Base-by-base conservation (phyloP, 441 rosid genomes). In the Gossypium aridum region DNA sequence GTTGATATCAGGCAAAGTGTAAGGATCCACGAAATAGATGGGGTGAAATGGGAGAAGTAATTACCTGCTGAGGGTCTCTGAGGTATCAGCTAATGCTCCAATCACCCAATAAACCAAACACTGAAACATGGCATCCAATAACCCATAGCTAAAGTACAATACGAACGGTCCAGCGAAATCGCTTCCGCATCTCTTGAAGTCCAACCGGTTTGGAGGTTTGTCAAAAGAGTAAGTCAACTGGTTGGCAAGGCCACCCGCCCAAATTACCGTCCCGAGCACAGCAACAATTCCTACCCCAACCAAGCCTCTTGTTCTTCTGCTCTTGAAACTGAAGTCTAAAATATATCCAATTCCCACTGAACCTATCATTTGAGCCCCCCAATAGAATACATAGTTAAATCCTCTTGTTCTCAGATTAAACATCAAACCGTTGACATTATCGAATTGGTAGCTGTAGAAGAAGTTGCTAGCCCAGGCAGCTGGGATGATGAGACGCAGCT, bases 401-500 rank as follows among this genome's bases (percentile, higher is more conserved):
- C 92, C 92, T 56, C 92, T 83, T 8, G 94, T 87, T 79, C 92
- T 80, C 75, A 86, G 53, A 74, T 81, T 88, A 80, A 88, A 90
- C 71, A 84, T 61, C 19, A 62, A 80, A 4, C 79, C 83, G 0
- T 90, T 88, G 55, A 90, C 91, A 7, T 87, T 81, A 31, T 84
- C 85, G 80, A 88, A 87, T 72, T 87, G 94, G 87, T 90, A 90
- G 69, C 67, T 84, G 76, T 83, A 90, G 61, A 87, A 90, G 77
- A 90, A 90, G 73, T 88, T 88, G 85, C 90, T 73, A 2, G 91
- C 88, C 88, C 91, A 90, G 12, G 88, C 87, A 3, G 90, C 89
- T 1, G 88, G 91, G 13, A 79, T 72, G 3, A 90, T 78, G 10
- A 90, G 76, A 5, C 74, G 82, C 88, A 90, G 80, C 75, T 81